These are phyloP conservation scores for Boechera divaricarpa DNA, from an alignment of 345 rosid species.

Conservation along the genomic window DNA sequence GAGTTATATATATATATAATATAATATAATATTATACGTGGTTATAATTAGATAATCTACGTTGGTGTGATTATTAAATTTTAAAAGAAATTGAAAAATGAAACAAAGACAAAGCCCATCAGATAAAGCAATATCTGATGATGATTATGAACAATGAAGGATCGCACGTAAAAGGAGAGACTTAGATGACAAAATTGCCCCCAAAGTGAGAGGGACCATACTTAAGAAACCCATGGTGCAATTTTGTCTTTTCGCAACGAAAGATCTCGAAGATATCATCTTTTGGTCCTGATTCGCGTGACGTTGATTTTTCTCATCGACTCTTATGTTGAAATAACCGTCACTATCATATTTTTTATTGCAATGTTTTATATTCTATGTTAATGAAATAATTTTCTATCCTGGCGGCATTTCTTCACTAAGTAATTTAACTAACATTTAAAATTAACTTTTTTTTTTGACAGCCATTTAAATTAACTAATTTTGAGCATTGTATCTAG, in stretches of 20 bases:
- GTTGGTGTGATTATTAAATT: background rate
- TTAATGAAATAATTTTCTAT: too few relatives aligned
- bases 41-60: background rate
- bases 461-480: too few relatives aligned
- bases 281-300: constrained; percentile 24
- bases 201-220: constrained; percentile 24
- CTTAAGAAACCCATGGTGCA: constrained; percentile 7
- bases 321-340: constrained; percentile 17
- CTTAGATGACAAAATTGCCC: background rate
- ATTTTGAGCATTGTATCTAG: too few relatives aligned
- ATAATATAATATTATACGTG: background rate
- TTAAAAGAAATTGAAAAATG: background rate
- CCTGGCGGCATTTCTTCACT: background rate
- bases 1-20: too few relatives aligned
- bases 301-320: constrained; percentile 21
- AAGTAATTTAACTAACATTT: too few relatives aligned
- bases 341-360: constrained; percentile 20
- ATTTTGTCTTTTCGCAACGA: constrained; percentile 13
- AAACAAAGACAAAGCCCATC: background rate
- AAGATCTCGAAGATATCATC: constrained; percentile 39
- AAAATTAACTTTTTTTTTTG: too few relatives aligned
- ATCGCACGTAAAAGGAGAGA: background rate
- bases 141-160: constrained; percentile 1
- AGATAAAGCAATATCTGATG: background rate
- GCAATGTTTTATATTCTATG: background rate